Percentiles rank a stretch among this genome's conserved stretches.
Evolutionary conservation across 2,329 filamentous ascomycete species (phyloP).

Genomic region (Fragosphaeria purpurea): DNA sequence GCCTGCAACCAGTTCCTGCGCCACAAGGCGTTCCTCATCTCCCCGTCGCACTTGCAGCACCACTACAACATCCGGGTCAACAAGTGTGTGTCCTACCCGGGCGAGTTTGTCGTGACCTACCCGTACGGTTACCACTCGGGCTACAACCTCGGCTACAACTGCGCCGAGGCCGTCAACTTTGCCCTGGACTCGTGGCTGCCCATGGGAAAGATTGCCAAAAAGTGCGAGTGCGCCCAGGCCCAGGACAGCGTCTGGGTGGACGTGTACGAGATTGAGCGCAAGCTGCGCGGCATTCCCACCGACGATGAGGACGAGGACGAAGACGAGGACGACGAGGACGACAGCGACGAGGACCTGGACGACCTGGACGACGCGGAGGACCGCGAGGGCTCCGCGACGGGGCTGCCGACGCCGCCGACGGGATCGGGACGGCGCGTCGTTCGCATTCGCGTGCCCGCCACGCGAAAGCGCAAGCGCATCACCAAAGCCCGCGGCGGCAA

Average conservation of each 20-base stretch:
- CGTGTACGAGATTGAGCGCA: conserved; percentile 90
- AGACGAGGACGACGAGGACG: conserved; percentile 55
- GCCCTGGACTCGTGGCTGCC: conserved; percentile 91
- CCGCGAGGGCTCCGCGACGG: conserved; percentile 51
- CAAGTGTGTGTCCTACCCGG: conserved; percentile 87
- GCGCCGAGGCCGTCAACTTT: conserved; percentile 97
- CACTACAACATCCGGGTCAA: conserved; percentile 95
- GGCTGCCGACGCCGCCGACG: conserved; percentile 68
- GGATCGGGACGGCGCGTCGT: conserved; percentile 38
- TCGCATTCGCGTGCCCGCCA: conserved; percentile 39
- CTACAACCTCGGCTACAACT: conserved; percentile 97
- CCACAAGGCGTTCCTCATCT: conserved; percentile 96
- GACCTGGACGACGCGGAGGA: conserved; percentile 45
- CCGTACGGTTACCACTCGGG: conserved; percentile 98
- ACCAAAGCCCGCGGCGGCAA: neutral
- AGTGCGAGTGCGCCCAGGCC: conserved; percentile 89
- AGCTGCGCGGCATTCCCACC: conserved; percentile 78
- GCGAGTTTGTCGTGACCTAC: conserved; percentile 97
- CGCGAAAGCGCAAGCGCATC: conserved; percentile 60
- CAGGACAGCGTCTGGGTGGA: conserved; percentile 98
- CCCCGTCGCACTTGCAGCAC: conserved; percentile 73
- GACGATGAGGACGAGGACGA: conserved; percentile 73
- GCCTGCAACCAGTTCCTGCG: conserved; percentile 92
- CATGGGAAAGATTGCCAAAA: conserved; percentile 90
- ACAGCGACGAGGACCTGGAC: conserved; percentile 51